Conservation (phyloP, 2,329 filamentous ascomycete genomes). For the Leptographium lundbergii region DNA sequence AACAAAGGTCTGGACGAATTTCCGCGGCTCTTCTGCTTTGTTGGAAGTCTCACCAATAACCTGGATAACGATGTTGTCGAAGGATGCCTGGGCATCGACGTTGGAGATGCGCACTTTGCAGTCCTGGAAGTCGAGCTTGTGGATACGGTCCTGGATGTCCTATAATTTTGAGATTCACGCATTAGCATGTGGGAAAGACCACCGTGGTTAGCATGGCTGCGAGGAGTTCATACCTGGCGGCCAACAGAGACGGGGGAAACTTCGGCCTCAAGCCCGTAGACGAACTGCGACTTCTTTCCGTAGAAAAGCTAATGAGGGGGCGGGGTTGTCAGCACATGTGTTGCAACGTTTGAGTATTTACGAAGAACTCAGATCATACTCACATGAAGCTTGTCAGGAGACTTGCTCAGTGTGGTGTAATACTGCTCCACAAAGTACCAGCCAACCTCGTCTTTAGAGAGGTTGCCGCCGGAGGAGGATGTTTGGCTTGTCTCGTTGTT, state of each 20-base stretch:
- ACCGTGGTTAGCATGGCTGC: background rate
- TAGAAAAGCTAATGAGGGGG: slow-evolving; percentile 61
- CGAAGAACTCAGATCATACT: slow-evolving; percentile 16
- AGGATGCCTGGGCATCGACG: slow-evolving; percentile 89
- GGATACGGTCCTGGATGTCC: slow-evolving; percentile 91
- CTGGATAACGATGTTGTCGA: slow-evolving; percentile 89
- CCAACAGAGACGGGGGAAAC: slow-evolving; percentile 77
- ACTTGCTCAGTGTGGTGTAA: slow-evolving; percentile 94
- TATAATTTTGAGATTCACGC: slow-evolving; percentile 21
- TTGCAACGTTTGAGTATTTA: too few relatives aligned
- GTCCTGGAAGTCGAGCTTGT: slow-evolving; percentile 84
- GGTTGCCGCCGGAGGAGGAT: slow-evolving; percentile 28
- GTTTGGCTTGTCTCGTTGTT: slow-evolving; percentile 19
- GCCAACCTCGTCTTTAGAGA: slow-evolving; percentile 84
- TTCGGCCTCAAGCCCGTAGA: slow-evolving; percentile 84
- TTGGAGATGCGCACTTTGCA: slow-evolving; percentile 98
- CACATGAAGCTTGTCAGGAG: slow-evolving; percentile 81
- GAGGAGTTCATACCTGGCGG: slow-evolving; percentile 53
- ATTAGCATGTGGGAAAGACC: background rate
- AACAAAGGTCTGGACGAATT: slow-evolving; percentile 96
- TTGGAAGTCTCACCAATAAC: slow-evolving; percentile 98
- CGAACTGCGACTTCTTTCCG: slow-evolving; percentile 88
- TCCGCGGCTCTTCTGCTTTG: slow-evolving; percentile 80
- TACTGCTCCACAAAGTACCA: slow-evolving; percentile 99
- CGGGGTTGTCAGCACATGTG: background rate